Base-by-base conservation (phyloP, 2,329 filamentous ascomycete species). In the Cercospora brassicicola region DNA sequence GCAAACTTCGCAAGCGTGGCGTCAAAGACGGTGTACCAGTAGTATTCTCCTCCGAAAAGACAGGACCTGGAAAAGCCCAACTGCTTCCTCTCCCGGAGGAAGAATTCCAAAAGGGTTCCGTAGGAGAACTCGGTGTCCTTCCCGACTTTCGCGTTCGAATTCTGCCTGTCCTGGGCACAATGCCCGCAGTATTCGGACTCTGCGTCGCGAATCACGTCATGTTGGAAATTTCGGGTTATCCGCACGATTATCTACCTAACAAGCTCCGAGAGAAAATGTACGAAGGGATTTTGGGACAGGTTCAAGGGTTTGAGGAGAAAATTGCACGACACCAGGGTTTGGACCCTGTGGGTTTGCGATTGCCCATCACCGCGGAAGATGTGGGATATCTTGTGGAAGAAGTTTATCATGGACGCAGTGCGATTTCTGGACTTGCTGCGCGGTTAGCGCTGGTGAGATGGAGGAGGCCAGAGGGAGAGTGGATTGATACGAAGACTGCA, bases 141-240 rank as follows among this genome's bases (percentile, higher is more conserved):
- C 91, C 94, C 1, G 94, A 97, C 77, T 99, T 99, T 79, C 87
- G 95, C 26, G 92, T 97, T 9, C 87, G 95, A n/a, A 99, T 99
- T 66, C 81, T 99, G 8, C 95, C 95, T 0, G 95, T 99, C 0
- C 82, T 99, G 2, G 95, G 95, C 0, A 99, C 95, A 0, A 97
- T 99, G 94, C 95, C 95, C 0, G 94, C 95, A 2, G 90, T 98
- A 0, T 99, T 99, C 78, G 95, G 95, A 8, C 91, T 97, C 65
- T 91, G 91, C 0, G 88, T 92, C 8, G 95, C 95, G 3, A 99
- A 98, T 80, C 93, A 98, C 77, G 89, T 98, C 68, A 94, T 99
- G 72, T 86, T 96, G 65, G 88, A 89, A 67, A 87, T 98, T 57
- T 81, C 85, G 71, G 91, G 89, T 7, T 99, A 99, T 75, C 95